Evolutionary conservation across 768 basidiomycete genomes (phyloP).

Genomic region (Candolleomyces aberdarensis): DNA sequence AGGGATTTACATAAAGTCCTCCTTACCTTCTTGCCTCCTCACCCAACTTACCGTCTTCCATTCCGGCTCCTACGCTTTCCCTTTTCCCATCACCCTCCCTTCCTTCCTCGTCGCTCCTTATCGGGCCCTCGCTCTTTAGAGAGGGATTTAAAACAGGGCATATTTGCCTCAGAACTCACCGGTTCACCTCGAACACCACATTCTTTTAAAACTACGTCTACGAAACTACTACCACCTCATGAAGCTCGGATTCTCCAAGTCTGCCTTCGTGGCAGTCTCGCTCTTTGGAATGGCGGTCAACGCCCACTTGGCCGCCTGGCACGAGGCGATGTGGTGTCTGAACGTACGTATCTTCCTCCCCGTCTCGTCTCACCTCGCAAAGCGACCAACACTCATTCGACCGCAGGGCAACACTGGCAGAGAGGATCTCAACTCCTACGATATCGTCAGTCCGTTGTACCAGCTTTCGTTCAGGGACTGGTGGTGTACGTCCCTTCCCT

Average conservation of each 20-base stretch:
- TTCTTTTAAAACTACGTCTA: not conserved
- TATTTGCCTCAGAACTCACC: not conserved
- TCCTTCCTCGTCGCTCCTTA: not conserved
- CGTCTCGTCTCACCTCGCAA: not conserved
- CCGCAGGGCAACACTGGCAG: conserved; percentile 26
- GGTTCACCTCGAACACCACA: not conserved
- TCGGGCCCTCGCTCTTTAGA: not conserved
- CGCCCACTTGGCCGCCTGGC: conserved; percentile 42
- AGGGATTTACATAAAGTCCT: not conserved
- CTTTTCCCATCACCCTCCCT: not conserved
- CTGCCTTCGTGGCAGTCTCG: not conserved
- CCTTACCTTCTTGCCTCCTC: not conserved
- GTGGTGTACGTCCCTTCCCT: conserved; percentile 39
- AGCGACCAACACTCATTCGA: not conserved
- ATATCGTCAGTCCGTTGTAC: conserved; percentile 40
- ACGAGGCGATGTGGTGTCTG: conserved; percentile 44
- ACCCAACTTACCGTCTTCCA: not conserved
- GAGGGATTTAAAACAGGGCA: not conserved
- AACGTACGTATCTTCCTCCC: conserved; percentile 28
- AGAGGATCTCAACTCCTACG: conserved; percentile 35
- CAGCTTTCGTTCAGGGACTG: conserved; percentile 37
- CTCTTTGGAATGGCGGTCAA: conserved; percentile 14
- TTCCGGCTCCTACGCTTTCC: not conserved
- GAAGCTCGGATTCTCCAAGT: not conserved
- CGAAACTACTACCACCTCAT: not conserved